Conservation (phyloP, 2,329 filamentous ascomycete species). For the Ophiostoma quercus region DNA sequence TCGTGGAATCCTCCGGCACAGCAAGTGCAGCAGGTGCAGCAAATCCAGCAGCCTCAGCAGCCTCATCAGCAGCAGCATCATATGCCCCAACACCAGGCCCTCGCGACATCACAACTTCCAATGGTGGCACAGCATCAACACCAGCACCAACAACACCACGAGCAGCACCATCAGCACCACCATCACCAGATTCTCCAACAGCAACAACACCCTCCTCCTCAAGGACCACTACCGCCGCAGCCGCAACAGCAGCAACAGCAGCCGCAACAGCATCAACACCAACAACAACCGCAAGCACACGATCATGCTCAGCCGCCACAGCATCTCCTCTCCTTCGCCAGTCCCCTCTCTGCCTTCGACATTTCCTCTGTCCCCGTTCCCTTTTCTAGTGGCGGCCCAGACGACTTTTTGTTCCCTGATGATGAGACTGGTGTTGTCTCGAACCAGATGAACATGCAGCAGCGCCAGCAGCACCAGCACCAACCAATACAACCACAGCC, state of each 20-base stretch:
- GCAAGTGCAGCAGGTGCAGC: background rate
- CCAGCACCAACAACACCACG: constrained; percentile 6
- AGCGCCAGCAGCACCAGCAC: background rate
- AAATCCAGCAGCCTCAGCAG: background rate
- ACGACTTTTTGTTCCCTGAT: constrained; percentile 28
- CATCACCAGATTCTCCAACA: constrained; percentile 10
- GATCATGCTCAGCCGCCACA: constrained; percentile 1
- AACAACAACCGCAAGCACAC: constrained; percentile 12
- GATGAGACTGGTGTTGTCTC: constrained; percentile 25
- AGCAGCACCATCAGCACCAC: constrained; percentile 13
- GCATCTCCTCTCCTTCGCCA: constrained; percentile 20
- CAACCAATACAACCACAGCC: background rate
- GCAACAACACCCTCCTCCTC: constrained; percentile 16
- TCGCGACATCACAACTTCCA: constrained; percentile 5
- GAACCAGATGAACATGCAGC: constrained; percentile 7
- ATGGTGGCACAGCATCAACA: constrained; percentile 14
- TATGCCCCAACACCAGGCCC: constrained; percentile 11
- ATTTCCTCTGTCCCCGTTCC: background rate
- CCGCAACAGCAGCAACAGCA: background rate
- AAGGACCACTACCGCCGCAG: constrained; percentile 8
- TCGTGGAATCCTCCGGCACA: constrained; percentile 24
- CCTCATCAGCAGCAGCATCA: constrained; percentile 17
- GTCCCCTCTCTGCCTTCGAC: constrained; percentile 2
- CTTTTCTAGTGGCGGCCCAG: constrained; percentile 19
- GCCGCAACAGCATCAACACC: constrained; percentile 10